Evolutionary conservation across 495 filamentous ascomycete genomes (phyloP).

Genomic region (Penicillium argentinense): DNA sequence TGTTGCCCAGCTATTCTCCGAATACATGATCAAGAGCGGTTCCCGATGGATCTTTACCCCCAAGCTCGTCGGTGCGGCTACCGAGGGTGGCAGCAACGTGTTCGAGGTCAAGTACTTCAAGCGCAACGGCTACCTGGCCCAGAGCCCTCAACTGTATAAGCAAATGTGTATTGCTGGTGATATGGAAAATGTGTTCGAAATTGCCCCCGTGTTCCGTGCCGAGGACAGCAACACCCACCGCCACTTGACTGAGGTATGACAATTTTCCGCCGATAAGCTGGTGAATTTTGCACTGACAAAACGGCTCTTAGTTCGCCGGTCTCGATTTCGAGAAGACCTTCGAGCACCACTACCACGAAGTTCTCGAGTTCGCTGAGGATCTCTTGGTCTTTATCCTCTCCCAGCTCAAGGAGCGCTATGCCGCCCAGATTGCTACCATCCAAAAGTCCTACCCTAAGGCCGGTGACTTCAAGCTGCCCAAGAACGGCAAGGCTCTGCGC

Average conservation of each 20-base stretch:
- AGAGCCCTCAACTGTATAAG: slow-evolving; percentile 95
- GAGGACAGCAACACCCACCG: slow-evolving; percentile 96
- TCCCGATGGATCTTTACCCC: slow-evolving; percentile 90
- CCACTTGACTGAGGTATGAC: slow-evolving; percentile 81
- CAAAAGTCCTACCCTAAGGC: slow-evolving; percentile 57
- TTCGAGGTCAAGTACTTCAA: slow-evolving; percentile 93
- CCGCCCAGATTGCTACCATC: slow-evolving; percentile 67
- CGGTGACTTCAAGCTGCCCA: slow-evolving; percentile 56
- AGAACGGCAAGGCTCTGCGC: slow-evolving; percentile 73
- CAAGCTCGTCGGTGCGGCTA: slow-evolving; percentile 85
- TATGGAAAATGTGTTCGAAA: slow-evolving; percentile 83
- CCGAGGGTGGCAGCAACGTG: slow-evolving; percentile 90
- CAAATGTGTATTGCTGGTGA: slow-evolving; percentile 95
- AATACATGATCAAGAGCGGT: slow-evolving; percentile 70
- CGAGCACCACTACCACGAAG: slow-evolving; percentile 83
- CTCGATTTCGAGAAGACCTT: slow-evolving; percentile 98
- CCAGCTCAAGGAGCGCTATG: slow-evolving; percentile 65
- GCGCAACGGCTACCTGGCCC: slow-evolving; percentile 79
- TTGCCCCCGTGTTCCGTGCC: slow-evolving; percentile 90
- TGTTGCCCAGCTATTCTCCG: slow-evolving; percentile 76
- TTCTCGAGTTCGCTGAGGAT: slow-evolving; percentile 73
- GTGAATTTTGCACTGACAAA: slow-evolving; percentile 1
- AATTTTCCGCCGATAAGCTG: background rate
- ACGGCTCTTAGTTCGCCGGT: slow-evolving; percentile 67
- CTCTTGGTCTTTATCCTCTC: slow-evolving; percentile 89